Percentiles rank a stretch among this genome's conserved stretches.
Evolutionary conservation across 1,284 basidiomycete species (phyloP).

Genomic region (Cutaneotrichosporon sp.): DNA sequence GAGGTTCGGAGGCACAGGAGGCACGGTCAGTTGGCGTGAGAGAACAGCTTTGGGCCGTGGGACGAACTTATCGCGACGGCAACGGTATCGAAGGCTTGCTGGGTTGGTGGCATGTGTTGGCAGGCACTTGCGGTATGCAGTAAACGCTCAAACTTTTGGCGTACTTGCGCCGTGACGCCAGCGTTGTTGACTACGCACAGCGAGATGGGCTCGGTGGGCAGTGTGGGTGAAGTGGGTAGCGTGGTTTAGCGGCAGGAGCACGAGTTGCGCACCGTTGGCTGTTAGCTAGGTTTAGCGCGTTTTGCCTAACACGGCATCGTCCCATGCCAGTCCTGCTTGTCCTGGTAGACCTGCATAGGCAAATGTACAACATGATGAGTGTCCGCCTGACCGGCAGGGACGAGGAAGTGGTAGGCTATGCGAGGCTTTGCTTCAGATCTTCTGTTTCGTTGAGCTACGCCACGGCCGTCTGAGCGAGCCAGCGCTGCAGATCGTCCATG

Average conservation of each 20-base stretch:
- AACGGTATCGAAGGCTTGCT: background rate
- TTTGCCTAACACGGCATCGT: background rate
- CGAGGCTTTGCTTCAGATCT: background rate
- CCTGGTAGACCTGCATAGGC: background rate
- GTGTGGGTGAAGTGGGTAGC: too few species aligned
- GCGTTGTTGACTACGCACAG: background rate
- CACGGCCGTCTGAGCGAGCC: constrained; percentile 18
- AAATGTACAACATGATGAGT: constrained; percentile 4
- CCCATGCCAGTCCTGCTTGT: too few species aligned
- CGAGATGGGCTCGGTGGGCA: too few species aligned
- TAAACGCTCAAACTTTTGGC: background rate
- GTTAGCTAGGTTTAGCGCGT: too few species aligned
- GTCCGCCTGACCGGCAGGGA: background rate
- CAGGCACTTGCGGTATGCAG: background rate
- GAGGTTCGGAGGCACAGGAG: too few species aligned
- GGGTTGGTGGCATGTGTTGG: background rate
- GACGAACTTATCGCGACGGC: background rate
- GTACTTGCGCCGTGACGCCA: background rate
- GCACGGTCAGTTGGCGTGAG: too few species aligned
- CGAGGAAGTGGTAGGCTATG: background rate
- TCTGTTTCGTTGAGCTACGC: background rate
- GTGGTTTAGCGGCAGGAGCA: too few species aligned
- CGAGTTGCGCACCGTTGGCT: too few species aligned
- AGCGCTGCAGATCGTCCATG: constrained; percentile 23
- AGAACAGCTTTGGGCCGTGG: background rate